phyloP scores from a whole-genome alignment of 108 stramenopile genomes.

The Discostella pseudostelligera region DNA sequence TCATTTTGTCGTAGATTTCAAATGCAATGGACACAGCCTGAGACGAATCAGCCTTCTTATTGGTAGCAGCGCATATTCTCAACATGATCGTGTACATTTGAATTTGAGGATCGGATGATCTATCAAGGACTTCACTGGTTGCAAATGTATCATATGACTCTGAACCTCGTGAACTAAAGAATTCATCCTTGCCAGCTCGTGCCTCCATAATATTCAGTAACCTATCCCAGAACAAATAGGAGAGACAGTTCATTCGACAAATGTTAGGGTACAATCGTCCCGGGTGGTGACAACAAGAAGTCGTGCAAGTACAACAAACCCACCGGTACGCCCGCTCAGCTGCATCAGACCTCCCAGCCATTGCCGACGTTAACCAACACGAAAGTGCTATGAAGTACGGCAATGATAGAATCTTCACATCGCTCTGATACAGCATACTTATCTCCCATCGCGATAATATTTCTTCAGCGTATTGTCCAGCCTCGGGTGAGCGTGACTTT shows the following conservation, averaged over 20 bases:
- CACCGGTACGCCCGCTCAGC: constrained; percentile 40
- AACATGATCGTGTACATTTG: constrained; percentile 20
- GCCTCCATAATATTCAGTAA: constrained; percentile 29
- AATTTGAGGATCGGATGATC: neutral
- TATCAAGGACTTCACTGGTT: constrained; percentile 6
- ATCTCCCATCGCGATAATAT: constrained; percentile 49
- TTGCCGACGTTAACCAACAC: constrained; percentile 40
- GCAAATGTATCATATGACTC: constrained; percentile 9
- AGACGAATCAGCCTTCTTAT: constrained; percentile 13
- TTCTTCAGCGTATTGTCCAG: constrained; percentile 46
- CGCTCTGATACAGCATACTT: constrained; percentile 16
- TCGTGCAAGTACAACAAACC: neutral
- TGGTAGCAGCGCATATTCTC: constrained; percentile 30
- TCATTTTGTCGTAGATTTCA: constrained; percentile 39
- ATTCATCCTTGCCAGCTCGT: constrained; percentile 13
- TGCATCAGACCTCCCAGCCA: constrained; percentile 30
- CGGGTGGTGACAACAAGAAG: neutral
- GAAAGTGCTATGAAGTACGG: constrained; percentile 26
- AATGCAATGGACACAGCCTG: constrained; percentile 33
- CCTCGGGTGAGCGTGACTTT: constrained; percentile 25
- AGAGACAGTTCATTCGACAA: neutral
- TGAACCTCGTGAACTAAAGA: neutral
- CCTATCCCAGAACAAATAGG: neutral
- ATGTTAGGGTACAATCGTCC: neutral
- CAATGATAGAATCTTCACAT: constrained; percentile 21